Evolutionary conservation across 345 rosid genomes (phyloP), one percentile per base, ranked within the genome.

Genomic region (Hibiscus syriacus): DNA sequence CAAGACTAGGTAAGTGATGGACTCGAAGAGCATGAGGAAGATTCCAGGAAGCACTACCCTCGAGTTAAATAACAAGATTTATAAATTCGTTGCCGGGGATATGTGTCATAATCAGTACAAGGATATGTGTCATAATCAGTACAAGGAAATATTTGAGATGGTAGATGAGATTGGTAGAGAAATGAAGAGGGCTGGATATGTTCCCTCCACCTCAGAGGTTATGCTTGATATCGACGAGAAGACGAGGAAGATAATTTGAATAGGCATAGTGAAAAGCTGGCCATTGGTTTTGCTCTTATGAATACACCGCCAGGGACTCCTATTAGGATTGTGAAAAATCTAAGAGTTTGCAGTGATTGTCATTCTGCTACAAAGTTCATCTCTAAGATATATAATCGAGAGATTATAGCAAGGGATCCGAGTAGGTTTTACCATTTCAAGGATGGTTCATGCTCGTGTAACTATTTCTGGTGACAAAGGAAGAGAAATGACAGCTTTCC

Each of bases 251-350:
- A 77, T 46, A 78, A 81, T 43, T 62, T 80, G 30, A 83, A 80
- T 72, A 77, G 75, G 73, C 90, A 86, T n/a, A 77, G 88, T 9
- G 90, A 86, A 67, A 83, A 81, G 72, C 64, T 86, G 70, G 90
- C 88, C 23, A 83, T 86, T 68, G 80, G 83, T 48, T 86, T 84
- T 76, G 88, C 82, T 10, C 82, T 86, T 54, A 48, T 84, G 38
- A 82, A 64, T 73, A 80, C 85, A 32, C 71, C 80, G 20, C 29
- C 85, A 16, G 76, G 81, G 26, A 76, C 77, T 56, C 72, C 84
- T 39, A 79, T 84, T 52, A 78, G 86, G 49, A 84, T 86, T 73
- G 83, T 80, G 74, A 79, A 84, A 74, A 80, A 82, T 72, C 71
- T 84, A 64, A 71, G 86, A 58, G 82, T 86, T 69, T 84, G 90